phyloP scores from a whole-genome alignment of 2,329 filamentous ascomycete genomes.

The Thelonectria olida region DNA sequence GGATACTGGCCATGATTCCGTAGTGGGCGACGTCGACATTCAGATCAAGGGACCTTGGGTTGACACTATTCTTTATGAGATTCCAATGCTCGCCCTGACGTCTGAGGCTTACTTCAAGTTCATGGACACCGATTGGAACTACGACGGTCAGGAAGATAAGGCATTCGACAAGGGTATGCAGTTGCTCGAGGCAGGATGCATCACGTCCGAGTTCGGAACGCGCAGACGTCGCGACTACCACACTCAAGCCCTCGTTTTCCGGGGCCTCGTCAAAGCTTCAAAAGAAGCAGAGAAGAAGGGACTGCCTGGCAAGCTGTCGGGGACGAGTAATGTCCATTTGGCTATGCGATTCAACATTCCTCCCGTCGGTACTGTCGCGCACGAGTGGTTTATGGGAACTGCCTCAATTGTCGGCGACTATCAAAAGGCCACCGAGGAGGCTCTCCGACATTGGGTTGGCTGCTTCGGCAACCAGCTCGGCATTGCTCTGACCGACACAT shows the following conservation, averaged over 20 bases:
- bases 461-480: constrained; percentile 88
- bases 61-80: constrained; percentile 97
- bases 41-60: constrained; percentile 85
- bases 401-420: constrained; percentile 92
- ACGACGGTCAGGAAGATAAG: constrained; percentile 85
- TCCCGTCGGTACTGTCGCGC: constrained; percentile 88
- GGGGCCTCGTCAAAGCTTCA: constrained; percentile 82
- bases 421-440: constrained; percentile 82
- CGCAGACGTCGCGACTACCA: constrained; percentile 91
- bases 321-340: constrained; percentile 96
- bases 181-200: constrained; percentile 83
- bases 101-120: constrained; percentile 99
- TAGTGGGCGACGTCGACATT: constrained; percentile 80
- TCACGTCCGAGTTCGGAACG: constrained; percentile 94
- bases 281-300: constrained; percentile 73
- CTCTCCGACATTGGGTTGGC: constrained; percentile 86
- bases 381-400: constrained; percentile 99
- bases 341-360: constrained; percentile 90
- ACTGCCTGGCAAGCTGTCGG: constrained; percentile 77
- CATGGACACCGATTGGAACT: constrained; percentile 91
- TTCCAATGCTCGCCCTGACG: constrained; percentile 88
- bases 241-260: constrained; percentile 91
- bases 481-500: constrained; percentile 95
- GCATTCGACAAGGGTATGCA: constrained; percentile 83
- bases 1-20: constrained; percentile 70